These are phyloP conservation scores for Yamadazyma philogaea DNA, from an alignment of 805 yeast genomes.

Conservation along the genomic window DNA sequence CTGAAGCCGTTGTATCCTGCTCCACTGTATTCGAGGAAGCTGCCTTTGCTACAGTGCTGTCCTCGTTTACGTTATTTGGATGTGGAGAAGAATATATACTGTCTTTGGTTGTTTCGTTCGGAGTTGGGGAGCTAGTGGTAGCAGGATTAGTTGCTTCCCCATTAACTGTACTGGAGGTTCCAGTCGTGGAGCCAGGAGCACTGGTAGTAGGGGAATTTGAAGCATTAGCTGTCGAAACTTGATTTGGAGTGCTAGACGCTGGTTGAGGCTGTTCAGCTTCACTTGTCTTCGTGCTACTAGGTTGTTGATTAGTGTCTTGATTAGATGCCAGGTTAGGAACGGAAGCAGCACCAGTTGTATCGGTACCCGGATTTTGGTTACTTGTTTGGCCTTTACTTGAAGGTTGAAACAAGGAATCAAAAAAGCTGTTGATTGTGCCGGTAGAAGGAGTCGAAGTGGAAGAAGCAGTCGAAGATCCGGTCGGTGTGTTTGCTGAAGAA, in stretches of 20 bases:
- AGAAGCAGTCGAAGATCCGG: neutral
- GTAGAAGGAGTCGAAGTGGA: constrained; percentile 2
- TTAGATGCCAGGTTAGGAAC: neutral
- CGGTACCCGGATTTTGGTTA: neutral
- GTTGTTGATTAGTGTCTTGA: neutral
- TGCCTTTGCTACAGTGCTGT: neutral
- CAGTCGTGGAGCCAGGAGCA: neutral
- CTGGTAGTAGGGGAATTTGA: neutral
- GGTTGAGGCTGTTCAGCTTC: neutral
- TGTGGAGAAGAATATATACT: neutral
- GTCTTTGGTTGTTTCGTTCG: neutral
- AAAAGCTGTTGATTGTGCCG: constrained; percentile 3
- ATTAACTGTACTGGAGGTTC: too few species aligned
- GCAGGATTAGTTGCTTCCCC: too few species aligned
- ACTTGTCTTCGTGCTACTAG: neutral
- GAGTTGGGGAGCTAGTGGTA: constrained; percentile 1
- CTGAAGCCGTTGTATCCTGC: neutral
- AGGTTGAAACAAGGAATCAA: constrained; percentile 6
- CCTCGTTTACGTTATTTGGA: neutral
- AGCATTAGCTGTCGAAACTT: too few species aligned
- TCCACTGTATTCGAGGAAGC: neutral
- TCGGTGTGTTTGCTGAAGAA: neutral
- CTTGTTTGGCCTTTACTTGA: neutral
- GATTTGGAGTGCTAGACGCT: constrained; percentile 2
- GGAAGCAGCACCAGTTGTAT: neutral